Evolutionary conservation across 2,329 filamentous ascomycete species (phyloP).

Genomic region (Fusarium piperis): DNA sequence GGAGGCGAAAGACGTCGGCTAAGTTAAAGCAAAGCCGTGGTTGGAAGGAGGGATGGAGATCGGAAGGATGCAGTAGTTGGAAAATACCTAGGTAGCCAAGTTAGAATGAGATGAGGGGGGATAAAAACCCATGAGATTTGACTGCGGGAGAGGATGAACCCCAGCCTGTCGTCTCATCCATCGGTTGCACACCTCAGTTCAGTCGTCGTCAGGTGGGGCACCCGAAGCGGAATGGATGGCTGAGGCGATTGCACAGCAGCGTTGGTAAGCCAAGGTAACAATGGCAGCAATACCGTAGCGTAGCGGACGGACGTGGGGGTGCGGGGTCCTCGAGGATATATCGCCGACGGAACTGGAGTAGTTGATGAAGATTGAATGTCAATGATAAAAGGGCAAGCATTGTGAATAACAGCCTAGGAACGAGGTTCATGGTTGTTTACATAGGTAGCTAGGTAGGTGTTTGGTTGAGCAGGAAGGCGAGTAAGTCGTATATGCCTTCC

Average conservation of each 20-base stretch:
- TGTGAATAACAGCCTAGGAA: background rate
- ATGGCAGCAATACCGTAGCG: background rate
- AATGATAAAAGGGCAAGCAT: background rate
- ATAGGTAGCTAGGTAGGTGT: background rate
- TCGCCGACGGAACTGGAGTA: background rate
- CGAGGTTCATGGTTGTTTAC: background rate
- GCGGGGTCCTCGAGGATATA: background rate
- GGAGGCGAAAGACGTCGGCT: background rate
- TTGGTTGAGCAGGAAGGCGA: background rate
- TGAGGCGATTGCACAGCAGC: conserved; percentile 9
- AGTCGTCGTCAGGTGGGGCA: conserved; percentile 29
- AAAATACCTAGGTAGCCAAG: background rate
- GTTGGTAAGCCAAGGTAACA: background rate
- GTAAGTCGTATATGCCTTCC: background rate
- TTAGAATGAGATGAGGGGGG: background rate
- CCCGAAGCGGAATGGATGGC: conserved; percentile 4
- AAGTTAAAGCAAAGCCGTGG: background rate
- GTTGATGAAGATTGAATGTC: background rate
- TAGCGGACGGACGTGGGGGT: background rate
- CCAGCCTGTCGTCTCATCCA: conserved; percentile 14
- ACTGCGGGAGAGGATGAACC: conserved; percentile 10
- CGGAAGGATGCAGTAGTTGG: conserved; percentile 1
- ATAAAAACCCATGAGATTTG: background rate
- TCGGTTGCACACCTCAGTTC: conserved; percentile 16
- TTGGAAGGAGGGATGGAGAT: background rate